These are phyloP conservation scores for Taphrina pruni DNA, from an alignment of 1,139 yeast genomes.

Conservation along the genomic window DNA sequence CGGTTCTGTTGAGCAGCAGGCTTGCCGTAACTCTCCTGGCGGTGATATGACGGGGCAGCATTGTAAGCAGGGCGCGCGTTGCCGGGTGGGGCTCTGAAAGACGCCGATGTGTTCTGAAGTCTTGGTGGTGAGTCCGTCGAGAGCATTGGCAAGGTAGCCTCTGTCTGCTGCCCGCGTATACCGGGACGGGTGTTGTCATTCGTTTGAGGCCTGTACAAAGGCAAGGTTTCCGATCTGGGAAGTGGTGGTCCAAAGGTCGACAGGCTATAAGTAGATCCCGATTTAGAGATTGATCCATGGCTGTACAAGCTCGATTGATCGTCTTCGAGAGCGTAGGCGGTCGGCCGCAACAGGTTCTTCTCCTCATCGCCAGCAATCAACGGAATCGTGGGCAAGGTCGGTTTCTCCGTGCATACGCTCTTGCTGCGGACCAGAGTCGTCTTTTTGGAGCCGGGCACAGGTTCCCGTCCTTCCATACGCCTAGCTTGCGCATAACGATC, in stretches of 20 bases:
- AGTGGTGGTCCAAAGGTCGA: constrained; percentile 29
- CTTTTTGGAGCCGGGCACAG: constrained; percentile 11
- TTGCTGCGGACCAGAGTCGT: constrained; percentile 17
- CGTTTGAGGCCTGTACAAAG: constrained; percentile 29
- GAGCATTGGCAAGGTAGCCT: constrained; percentile 13
- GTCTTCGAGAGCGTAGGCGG: constrained; percentile 8
- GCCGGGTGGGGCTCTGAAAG: neutral
- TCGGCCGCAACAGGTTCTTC: neutral
- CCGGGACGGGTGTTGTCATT: neutral
- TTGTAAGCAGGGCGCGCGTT: constrained; percentile 9
- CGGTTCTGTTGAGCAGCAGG: constrained; percentile 2
- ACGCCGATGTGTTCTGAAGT: constrained; percentile 4
- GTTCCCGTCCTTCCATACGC: constrained; percentile 5
- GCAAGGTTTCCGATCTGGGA: constrained; percentile 21
- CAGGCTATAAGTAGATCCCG: constrained; percentile 14
- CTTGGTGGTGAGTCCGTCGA: constrained; percentile 19
- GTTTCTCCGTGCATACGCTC: constrained; percentile 28
- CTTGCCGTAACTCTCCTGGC: constrained; percentile 28
- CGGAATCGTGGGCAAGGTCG: constrained; percentile 31
- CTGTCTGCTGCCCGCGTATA: constrained; percentile 1
- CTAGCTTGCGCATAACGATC: constrained; percentile 38
- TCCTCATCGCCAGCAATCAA: constrained; percentile 18
- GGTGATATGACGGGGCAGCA: constrained; percentile 32
- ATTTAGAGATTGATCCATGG: constrained; percentile 17
- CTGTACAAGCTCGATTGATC: constrained; percentile 26